Base-by-base conservation (phyloP, 805 yeast species). In the Candida ulmi region DNA sequence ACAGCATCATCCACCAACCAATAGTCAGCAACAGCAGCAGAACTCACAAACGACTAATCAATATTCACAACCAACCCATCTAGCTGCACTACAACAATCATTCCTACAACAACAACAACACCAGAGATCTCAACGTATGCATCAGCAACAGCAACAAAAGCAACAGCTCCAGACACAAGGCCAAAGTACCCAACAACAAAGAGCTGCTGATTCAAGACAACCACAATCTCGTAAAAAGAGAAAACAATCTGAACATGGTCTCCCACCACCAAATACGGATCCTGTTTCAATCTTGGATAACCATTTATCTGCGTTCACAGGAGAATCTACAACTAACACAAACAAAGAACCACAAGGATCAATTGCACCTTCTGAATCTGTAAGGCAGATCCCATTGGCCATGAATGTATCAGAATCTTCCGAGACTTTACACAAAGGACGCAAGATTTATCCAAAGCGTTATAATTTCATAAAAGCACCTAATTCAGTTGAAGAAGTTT, bases 401-500 rank as follows among this genome's bases (percentile, higher is more conserved):
- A 23, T 32, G 3, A n/a, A 37, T 15, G 12, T 17, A 13, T 30
- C 16, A 21, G 11, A 24, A 11, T 12, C 5, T 16, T 29, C 24
- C 9, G 25, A 26, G 9, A 13, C 36, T 11, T 23, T 11, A 8
- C 29, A 37, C 44, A 49, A 48, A 33, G 52, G 53, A 17, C 51
- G 58, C 8, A 62, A 57, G 40, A 36, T 54, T 4, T 60, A 56
- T 39, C 53, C 53, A 17, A 62, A 61, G 17, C 55, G 52, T 13
- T 66, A 65, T 41, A 57, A 62, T 16, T 67, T 68, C 45, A 50
- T 65, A 30, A 65, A 64, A 43, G 69, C 71, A 0, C 72, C 73
- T 13, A 65, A 62, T n/a, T 56, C 73, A 3, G 72, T 74, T 1
- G 51, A 62, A 29, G 80, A 75, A 44, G 69, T 76, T 16, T 76